These are phyloP conservation scores for Zygoascus hellenicus DNA, from an alignment of 1,139 yeast genomes.

Conservation along the genomic window DNA sequence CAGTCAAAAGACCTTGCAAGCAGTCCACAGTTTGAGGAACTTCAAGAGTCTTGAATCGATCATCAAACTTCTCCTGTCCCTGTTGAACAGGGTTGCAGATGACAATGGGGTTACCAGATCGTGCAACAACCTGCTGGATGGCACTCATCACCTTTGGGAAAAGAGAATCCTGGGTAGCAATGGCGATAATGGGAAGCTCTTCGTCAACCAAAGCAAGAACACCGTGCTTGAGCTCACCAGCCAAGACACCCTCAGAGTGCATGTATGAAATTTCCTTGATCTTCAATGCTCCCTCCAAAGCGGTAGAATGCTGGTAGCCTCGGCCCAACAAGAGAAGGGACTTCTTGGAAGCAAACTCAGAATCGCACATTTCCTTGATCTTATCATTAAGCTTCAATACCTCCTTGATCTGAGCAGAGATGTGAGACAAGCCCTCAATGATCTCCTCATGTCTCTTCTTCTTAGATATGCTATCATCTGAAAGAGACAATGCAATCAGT, in stretches of 20 bases:
- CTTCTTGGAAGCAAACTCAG: constrained; percentile 69
- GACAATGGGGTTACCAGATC: constrained; percentile 95
- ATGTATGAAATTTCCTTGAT: constrained; percentile 97
- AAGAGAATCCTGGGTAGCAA: constrained; percentile 95
- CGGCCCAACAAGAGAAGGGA: constrained; percentile 90
- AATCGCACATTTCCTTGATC: constrained; percentile 71
- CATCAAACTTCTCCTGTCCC: constrained; percentile 25
- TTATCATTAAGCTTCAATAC: constrained; percentile 68
- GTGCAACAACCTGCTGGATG: constrained; percentile 92
- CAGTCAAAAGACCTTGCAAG: constrained; percentile 91
- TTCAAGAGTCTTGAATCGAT: constrained; percentile 51
- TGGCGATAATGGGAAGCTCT: constrained; percentile 85
- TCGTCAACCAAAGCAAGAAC: constrained; percentile 95
- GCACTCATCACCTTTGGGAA: constrained; percentile 97
- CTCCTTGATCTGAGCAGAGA: constrained; percentile 78
- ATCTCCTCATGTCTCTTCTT: constrained; percentile 73
- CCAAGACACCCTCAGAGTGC: constrained; percentile 99
- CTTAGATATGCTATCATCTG: constrained; percentile 84
- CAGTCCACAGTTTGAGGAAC: constrained; percentile 97
- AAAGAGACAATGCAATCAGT: constrained; percentile 89
- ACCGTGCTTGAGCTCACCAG: constrained; percentile 99
- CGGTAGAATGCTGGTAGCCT: constrained; percentile 96
- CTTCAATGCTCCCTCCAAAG: constrained; percentile 96
- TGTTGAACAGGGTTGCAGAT: constrained; percentile 83
- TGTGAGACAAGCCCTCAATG: constrained; percentile 75